Evolutionary conservation across 345 rosid species (phyloP).

Genomic region (Euphorbia lathyris): DNA sequence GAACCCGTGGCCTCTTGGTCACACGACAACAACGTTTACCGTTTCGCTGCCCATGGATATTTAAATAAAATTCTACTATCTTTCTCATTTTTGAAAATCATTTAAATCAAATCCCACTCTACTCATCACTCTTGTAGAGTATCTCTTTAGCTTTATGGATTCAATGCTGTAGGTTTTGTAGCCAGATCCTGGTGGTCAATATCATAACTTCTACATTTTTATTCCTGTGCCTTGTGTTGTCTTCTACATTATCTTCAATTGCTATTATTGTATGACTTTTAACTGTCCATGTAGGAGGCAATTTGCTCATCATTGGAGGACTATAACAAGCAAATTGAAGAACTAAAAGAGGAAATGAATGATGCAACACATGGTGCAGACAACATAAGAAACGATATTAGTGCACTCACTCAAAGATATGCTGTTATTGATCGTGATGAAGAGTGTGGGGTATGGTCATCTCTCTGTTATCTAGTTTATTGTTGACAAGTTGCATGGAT

Average conservation of each 20-base stretch:
- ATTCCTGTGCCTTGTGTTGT: not conserved
- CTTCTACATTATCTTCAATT: constrained; percentile 1
- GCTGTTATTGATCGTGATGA: constrained; percentile 84
- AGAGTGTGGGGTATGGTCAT: constrained; percentile 89
- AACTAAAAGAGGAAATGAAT: constrained; percentile 93
- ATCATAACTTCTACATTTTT: not conserved
- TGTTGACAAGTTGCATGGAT: constrained; percentile 10
- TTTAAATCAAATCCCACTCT: not conserved
- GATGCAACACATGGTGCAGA: constrained; percentile 99
- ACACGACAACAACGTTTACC: too few species aligned
- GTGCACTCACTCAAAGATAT: constrained; percentile 96
- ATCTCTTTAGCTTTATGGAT: not conserved
- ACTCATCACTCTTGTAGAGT: not conserved
- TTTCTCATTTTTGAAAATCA: not conserved
- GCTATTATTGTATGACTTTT: not conserved
- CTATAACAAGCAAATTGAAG: constrained; percentile 94
- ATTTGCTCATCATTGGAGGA: constrained; percentile 96
- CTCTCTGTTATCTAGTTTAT: constrained; percentile 13
- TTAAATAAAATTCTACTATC: not conserved
- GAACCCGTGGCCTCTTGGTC: too few species aligned
- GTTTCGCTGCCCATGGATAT: not conserved
- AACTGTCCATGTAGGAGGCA: constrained; percentile 58
- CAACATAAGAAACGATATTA: constrained; percentile 92
- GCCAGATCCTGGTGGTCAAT: not conserved
- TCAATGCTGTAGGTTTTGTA: not conserved